Evolutionary conservation across 768 basidiomycete species (phyloP), one percentile per base, ranked within the genome.

Genomic region (Mrakia blollopis): DNA sequence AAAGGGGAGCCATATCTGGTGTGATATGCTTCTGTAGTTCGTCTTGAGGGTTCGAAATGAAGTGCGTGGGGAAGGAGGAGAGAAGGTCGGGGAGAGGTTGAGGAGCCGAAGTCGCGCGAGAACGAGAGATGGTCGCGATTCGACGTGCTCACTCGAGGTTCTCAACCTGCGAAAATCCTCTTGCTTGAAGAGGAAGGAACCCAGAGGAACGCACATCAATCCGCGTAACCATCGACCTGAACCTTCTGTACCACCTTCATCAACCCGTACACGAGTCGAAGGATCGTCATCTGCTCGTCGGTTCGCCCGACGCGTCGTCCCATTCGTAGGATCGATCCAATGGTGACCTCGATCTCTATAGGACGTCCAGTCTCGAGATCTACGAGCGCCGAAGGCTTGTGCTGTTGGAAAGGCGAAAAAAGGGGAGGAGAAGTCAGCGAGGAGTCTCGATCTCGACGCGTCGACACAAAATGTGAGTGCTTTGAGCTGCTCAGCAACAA

Each of bases 351-450:
- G 47, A 73, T 52, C 72, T 77, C 76, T 63, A 77, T 67, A 9
- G 76, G 76, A 35, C 76, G 61, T 10, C 76, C 76, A 9, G 76
- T 77, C n/a, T 65, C 61, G 18, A 73, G 62, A 37, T 77, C 76
- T n/a, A 77, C 76, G 54, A 77, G 76, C 11, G 76, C 76, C 0
- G 50, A 57, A 13, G 76, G 76, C 72, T 73, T 77, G 76, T 77
- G 76, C 76, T 74, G 35, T 18, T 5, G 18, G 7, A 1, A 23
- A 3, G 39, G 35, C 21, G 37, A 35, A n/a, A 11, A 4, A 44
- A 11, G 65, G 25, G 37, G 13, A n/a, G 65, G 30, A 23, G 37
- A 30, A 30, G 21, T 65, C 32, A 65, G 14, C 23, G 18, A 65
- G 32, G 9, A 10, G 32, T 16, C 21, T 11, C 11, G 1, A 37